Evolutionary conservation across 2,329 filamentous ascomycete species (phyloP), one percentile per base, ranked within the genome.

Genomic region (Colletotrichum magnum): DNA sequence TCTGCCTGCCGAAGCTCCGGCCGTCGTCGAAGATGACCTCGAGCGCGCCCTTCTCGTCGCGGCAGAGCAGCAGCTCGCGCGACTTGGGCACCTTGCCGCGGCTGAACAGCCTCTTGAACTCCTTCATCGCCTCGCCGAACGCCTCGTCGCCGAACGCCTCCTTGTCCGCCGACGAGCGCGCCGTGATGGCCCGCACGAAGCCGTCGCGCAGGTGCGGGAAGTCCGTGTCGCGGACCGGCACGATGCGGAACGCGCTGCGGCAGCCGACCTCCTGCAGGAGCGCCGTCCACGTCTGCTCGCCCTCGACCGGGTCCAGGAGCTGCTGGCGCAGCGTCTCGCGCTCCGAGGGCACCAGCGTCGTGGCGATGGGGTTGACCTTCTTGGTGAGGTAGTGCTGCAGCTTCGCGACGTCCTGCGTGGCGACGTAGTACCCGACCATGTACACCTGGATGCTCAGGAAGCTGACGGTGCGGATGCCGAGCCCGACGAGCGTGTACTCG

Each of bases 401-500:
- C n/a, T 87, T 86, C 4, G 91, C 90, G 68, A 99, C 90, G 76
- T 97, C 94, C 45, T 91, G 85, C 0, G 92, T 95, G 28, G 94
- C 93, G 28, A 98, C 87, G 82, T 99, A 99, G 75, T 97, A 89
- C 16, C 95, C 96, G 0, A 97, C 93, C 18, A 98, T 93, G 82
- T 99, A 99, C 61, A 99, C 96, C 79, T 97, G 92, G 52, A 99
- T 94, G 57, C 89, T 85, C 52, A 98, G 83, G 79, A 98, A 97
- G 26, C 93, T 97, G 39, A 99, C 96, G 1, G 92, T 94, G 64
- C 96, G 89, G 71, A 97, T 91, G 18, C 96, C 96, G 5, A 98
- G 83, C 0, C 96, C 96, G 6, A 98, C 88, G 0, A 98, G 87
- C 24, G 94, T 95, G 79, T 98, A 98, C 75, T 97, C 92, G 75